phyloP scores from a whole-genome alignment of 495 filamentous ascomycete species.

The Aspergillus olivimuriae region DNA sequence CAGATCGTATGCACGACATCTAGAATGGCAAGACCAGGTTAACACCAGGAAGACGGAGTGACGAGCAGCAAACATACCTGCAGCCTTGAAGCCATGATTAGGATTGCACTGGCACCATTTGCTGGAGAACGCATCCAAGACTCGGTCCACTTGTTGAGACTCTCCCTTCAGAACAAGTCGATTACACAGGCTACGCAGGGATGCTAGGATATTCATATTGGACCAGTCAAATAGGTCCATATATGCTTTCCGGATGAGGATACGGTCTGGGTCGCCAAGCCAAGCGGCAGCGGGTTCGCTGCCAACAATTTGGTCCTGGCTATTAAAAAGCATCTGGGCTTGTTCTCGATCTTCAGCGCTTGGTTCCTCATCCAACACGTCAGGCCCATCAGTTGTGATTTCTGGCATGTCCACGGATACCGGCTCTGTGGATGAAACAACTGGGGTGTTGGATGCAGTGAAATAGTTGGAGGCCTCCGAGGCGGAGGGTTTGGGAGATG shows the following conservation, averaged over 20 bases:
- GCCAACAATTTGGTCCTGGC: conserved; percentile 71
- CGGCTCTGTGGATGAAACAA: conserved; percentile 26
- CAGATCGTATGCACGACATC: conserved; percentile 97
- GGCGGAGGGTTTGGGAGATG: conserved; percentile 28
- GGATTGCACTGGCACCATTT: conserved; percentile 95
- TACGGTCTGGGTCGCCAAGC: conserved; percentile 70
- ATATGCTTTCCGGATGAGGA: conserved; percentile 70
- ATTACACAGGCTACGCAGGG: conserved; percentile 73
- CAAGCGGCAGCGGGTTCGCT: conserved; percentile 78
- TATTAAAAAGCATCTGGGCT: conserved; percentile 77
- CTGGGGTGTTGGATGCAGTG: conserved; percentile 41
- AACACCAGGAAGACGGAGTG: neutral
- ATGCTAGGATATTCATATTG: conserved; percentile 71
- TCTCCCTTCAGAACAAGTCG: conserved; percentile 84
- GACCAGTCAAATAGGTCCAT: conserved; percentile 88
- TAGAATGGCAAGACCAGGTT: conserved; percentile 20
- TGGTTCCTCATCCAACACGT: conserved; percentile 28
- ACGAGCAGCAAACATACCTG: conserved; percentile 48
- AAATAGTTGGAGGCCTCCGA: conserved; percentile 42
- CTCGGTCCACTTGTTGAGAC: conserved; percentile 93
- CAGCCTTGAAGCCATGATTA: conserved; percentile 86
- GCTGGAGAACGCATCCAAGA: conserved; percentile 78
- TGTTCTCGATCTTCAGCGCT: conserved; percentile 58
- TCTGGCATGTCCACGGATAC: conserved; percentile 16
- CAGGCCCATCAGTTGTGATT: conserved; percentile 15